phyloP scores from a whole-genome alignment of 2,329 filamentous ascomycete species.

The Fusarium caatingaense region DNA sequence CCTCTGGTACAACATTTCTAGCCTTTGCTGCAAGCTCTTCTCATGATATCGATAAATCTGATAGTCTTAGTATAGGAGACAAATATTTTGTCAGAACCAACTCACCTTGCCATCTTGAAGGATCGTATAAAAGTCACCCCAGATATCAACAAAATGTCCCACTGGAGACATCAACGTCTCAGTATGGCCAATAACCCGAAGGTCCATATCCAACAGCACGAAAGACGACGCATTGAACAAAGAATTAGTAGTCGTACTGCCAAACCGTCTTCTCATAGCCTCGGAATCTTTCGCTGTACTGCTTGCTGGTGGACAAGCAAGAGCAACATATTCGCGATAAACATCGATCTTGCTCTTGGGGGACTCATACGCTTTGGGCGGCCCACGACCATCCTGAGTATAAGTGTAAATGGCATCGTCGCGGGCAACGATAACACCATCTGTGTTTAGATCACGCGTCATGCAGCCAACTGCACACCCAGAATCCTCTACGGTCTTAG shows the following conservation, averaged over 20 bases:
- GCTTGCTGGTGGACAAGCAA: conserved; percentile 79
- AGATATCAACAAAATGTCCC: conserved; percentile 83
- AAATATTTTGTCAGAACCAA: neutral
- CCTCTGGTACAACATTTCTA: conserved; percentile 93
- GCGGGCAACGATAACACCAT: conserved; percentile 89
- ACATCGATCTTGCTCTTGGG: conserved; percentile 84
- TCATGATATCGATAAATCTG: conserved; percentile 90
- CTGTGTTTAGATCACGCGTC: conserved; percentile 82
- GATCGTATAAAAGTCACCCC: conserved; percentile 92
- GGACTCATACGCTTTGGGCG: conserved; percentile 91
- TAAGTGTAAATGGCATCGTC: conserved; percentile 98
- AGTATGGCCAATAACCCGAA: conserved; percentile 90
- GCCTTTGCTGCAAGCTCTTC: conserved; percentile 87
- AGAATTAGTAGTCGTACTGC: conserved; percentile 74
- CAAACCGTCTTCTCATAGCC: conserved; percentile 76
- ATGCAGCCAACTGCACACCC: conserved; percentile 97
- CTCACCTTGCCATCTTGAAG: conserved; percentile 90
- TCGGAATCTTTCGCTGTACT: conserved; percentile 68
- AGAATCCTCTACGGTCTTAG: conserved; percentile 86
- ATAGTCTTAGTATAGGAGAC: conserved; percentile 26
- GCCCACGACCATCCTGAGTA: conserved; percentile 83
- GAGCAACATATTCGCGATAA: conserved; percentile 85
- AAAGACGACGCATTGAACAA: conserved; percentile 90
- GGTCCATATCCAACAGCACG: conserved; percentile 88
- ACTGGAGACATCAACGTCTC: conserved; percentile 86